Base-by-base conservation (phyloP, 208 protist species). In the Acanthamoeba sp. region DNA sequence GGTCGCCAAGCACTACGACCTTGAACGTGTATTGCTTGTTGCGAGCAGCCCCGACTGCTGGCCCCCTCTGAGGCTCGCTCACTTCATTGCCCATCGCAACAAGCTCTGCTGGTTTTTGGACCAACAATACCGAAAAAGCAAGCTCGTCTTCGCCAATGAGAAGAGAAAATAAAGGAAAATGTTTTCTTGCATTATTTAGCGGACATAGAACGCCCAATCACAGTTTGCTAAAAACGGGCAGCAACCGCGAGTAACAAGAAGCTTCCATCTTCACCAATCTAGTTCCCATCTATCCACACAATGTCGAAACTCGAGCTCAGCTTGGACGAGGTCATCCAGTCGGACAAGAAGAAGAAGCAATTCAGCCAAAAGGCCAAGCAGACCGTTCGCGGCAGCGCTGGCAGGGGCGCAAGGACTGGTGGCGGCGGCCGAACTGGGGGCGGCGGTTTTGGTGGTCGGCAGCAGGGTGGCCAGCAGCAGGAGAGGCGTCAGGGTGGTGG, bases 11-110 rank as follows among this genome's bases (percentile, higher is more conserved):
- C 5, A 87, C 34, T 4, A 87, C 78, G 24, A 87, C 36, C 34
- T 87, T 87, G 45, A 87, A 87, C 3, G 45, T 59, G 78, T 87
- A 87, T 27, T 87, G n/a, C 20, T 87, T 87, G 45, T 40, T 32
- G 78, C 36, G 62, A 0, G 29, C 62, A 4, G 18, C 71, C 36
- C 45, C 78, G 7, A 3, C 69, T 80, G 34, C 0, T 80, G 69
- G 69, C 36, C 78, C 24, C 29, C 78, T 59, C 78, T 87, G 78
- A 62, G 45, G 45, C n/a, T 87, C 78, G 29, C 78, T 87, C 42
- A 87, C 78, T 59, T 87, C 78, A 27, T 87, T 87, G 9, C 78
- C 78, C 78, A 87, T 87, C 12, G 10, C 20, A 32, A 73, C 4
- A 0, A 32, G n/a, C 27, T 7, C 9, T 29, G 59, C n/a, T 69